Percentiles rank a stretch among this genome's conserved stretches.
phyloP scores from a whole-genome alignment of 2,329 filamentous ascomycete genomes.

The Fusarium floridanum region DNA sequence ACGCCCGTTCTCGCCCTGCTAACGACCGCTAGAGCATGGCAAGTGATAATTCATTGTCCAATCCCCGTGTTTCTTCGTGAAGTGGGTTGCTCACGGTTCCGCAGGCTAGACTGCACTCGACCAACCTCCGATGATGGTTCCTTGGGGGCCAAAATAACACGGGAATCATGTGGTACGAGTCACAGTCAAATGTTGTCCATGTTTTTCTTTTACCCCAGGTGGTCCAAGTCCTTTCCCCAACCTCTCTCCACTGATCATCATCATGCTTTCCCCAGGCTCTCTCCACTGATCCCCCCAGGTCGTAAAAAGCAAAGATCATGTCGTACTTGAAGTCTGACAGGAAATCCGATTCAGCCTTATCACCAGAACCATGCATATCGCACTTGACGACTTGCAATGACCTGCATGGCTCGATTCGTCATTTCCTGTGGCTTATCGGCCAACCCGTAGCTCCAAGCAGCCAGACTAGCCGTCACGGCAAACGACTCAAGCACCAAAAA shows the following conservation, averaged over 20 bases:
- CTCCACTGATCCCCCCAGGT: background rate
- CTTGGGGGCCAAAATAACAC: background rate
- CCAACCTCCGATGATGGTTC: background rate
- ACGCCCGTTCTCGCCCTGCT: background rate
- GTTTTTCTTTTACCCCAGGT: background rate
- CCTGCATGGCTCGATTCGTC: background rate
- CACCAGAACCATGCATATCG: background rate
- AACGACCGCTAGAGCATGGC: background rate
- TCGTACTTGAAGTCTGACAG: background rate
- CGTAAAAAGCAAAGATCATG: background rate
- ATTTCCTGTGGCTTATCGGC: background rate
- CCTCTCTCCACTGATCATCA: constrained; percentile 1
- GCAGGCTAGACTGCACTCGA: background rate
- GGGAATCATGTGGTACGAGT: background rate
- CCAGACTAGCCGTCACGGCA: background rate
- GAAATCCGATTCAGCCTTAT: background rate
- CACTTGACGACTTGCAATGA: background rate
- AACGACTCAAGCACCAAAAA: background rate
- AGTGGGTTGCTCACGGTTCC: background rate
- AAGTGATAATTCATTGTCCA: background rate
- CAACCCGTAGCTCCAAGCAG: background rate
- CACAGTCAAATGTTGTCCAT: background rate
- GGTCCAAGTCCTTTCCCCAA: background rate
- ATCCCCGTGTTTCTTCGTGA: background rate
- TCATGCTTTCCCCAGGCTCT: background rate